These are phyloP conservation scores for Eutrema yunnanense DNA, from an alignment of 345 rosid genomes.

Conservation along the genomic window DNA sequence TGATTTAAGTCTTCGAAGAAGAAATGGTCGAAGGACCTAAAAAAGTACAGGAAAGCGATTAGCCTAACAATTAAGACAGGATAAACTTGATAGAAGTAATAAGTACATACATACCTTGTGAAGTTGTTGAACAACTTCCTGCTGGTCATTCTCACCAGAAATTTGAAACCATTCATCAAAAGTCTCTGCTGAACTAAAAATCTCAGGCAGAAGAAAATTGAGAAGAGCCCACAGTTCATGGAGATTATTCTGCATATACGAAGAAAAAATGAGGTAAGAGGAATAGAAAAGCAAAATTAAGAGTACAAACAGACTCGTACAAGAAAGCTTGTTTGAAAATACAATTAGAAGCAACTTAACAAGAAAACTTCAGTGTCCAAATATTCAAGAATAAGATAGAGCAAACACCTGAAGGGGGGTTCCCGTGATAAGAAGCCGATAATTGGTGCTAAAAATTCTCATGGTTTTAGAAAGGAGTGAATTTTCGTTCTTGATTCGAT, in stretches of 20 bases:
- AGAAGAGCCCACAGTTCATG: constrained; percentile 99
- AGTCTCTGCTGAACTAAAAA: constrained; percentile 97
- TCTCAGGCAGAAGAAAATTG: constrained; percentile 93
- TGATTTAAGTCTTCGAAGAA: constrained; percentile 89
- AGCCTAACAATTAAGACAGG: neutral
- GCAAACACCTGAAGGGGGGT: constrained; percentile 94
- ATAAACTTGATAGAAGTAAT: neutral
- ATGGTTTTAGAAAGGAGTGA: constrained; percentile 97
- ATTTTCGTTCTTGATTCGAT: constrained; percentile 94
- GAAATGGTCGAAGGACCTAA: constrained; percentile 97
- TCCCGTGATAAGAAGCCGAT: constrained; percentile 93
- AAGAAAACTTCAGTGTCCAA: neutral
- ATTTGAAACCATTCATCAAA: constrained; percentile 99
- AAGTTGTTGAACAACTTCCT: constrained; percentile 98
- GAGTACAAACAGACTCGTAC: neutral
- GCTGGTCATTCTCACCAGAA: constrained; percentile 99
- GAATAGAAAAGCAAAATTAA: neutral
- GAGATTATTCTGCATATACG: constrained; percentile 85
- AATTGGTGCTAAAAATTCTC: constrained; percentile 89
- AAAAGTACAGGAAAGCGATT: constrained; percentile 7
- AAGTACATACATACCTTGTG: constrained; percentile 69
- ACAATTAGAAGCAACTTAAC: neutral
- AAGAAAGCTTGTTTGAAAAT: neutral
- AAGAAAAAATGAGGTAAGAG: constrained; percentile 9
- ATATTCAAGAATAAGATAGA: constrained; percentile 2